Percentiles rank a stretch among this genome's conserved stretches.
phyloP scores from a whole-genome alignment of 78 protist genomes.

The Monocercomonoides exilis region DNA sequence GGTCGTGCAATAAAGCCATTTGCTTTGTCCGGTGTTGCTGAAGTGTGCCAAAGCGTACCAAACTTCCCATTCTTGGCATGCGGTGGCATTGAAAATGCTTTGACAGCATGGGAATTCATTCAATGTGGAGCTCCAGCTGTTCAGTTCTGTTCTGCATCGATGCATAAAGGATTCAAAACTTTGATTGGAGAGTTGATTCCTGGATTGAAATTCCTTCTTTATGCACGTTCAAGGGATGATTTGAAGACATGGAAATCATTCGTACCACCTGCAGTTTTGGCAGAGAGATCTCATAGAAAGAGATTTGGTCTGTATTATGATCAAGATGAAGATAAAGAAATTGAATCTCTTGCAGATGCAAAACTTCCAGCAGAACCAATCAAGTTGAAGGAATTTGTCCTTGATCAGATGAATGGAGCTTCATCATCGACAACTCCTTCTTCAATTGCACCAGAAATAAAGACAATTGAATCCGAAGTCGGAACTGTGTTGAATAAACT shows the following conservation, averaged over 20 bases:
- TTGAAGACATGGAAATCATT: background rate
- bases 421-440: background rate
- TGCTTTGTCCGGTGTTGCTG: slow-evolving; percentile 7
- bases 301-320: no score
- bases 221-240: slow-evolving; percentile 4
- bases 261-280: background rate
- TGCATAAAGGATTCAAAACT: slow-evolving; percentile 1
- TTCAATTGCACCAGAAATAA: background rate
- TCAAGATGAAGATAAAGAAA: background rate
- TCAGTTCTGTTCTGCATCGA: slow-evolving; percentile 15
- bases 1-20: background rate
- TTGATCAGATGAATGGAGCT: background rate
- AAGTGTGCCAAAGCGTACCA: background rate
- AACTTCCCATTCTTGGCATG: slow-evolving; percentile 1
- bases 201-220: slow-evolving; percentile 14
- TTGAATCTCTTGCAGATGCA: background rate
- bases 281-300: background rate
- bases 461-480: background rate
- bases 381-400: background rate
- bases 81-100: slow-evolving; percentile 14
- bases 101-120: background rate
- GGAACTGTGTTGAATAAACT: background rate
- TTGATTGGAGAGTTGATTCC: background rate
- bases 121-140: slow-evolving; percentile 11
- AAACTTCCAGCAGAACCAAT: background rate